A percentile compares a stretch with the other conserved stretches of the same genome.
Conservation (phyloP, 352 stramenopile species). For the Globisporangium nagaii region DNA sequence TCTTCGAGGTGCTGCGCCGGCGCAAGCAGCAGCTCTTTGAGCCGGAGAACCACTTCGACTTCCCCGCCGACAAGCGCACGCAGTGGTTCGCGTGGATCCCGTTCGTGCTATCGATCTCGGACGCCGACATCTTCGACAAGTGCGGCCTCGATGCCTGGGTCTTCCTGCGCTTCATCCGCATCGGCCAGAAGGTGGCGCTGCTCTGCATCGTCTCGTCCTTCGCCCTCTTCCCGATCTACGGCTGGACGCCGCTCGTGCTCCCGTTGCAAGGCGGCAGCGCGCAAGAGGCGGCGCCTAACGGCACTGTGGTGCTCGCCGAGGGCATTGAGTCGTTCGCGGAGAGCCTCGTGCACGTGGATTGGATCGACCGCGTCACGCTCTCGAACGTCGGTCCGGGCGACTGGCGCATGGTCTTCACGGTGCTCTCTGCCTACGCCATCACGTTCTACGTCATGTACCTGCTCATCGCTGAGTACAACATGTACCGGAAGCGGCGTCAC, state of each 20-base stretch:
- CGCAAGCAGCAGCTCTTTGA: constrained; percentile 39
- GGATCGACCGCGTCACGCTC: constrained; percentile 64
- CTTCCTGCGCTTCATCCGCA: constrained; percentile 68
- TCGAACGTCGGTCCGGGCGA: constrained; percentile 57
- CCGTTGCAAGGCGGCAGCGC: constrained; percentile 18
- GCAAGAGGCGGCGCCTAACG: constrained; percentile 8
- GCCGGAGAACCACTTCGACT: constrained; percentile 38
- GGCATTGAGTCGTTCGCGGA: constrained; percentile 17
- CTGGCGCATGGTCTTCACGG: constrained; percentile 57
- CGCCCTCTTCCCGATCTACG: constrained; percentile 70
- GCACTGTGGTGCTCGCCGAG: constrained; percentile 17
- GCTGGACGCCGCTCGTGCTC: constrained; percentile 33
- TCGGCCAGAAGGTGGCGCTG: constrained; percentile 60
- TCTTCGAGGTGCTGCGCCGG: constrained; percentile 58
- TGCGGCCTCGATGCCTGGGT: constrained; percentile 71
- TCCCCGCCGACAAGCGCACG: constrained; percentile 21
- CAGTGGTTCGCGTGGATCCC: constrained; percentile 54
- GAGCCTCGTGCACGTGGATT: constrained; percentile 36
- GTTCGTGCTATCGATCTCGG: constrained; percentile 47
- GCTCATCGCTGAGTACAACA: constrained; percentile 45
- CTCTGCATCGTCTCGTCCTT: constrained; percentile 47
- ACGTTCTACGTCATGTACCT: constrained; percentile 53
- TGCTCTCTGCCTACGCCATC: constrained; percentile 44
- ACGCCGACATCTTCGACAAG: constrained; percentile 48
- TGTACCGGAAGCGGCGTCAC: constrained; percentile 14